A percentile compares a stretch with the other conserved stretches of the same genome.
These are phyloP conservation scores for Myxozyma kluyveri DNA, from an alignment of 805 yeast genomes.

Conservation along the genomic window DNA sequence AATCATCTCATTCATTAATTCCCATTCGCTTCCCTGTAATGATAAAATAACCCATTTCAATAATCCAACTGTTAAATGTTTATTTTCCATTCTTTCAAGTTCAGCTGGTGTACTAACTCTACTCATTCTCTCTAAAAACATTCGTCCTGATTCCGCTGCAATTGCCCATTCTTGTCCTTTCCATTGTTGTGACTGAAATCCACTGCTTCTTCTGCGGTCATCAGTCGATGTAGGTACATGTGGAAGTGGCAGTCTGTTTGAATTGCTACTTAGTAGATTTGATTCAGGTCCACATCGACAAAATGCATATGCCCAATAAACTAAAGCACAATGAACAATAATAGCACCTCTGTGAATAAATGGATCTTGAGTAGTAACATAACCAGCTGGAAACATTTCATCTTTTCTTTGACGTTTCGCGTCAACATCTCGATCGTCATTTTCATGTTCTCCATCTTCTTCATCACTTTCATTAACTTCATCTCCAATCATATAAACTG, in stretches of 20 bases:
- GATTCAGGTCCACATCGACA: constrained; percentile 38
- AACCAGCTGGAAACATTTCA: constrained; percentile 19
- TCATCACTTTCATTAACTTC: background rate
- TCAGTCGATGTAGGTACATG: background rate
- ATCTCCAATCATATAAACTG: constrained; percentile 18
- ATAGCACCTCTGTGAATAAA: constrained; percentile 34
- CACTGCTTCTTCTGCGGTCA: background rate
- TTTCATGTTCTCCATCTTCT: background rate
- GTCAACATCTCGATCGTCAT: background rate
- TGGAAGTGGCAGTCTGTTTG: background rate
- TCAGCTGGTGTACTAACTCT: constrained; percentile 35
- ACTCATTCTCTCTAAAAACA: constrained; percentile 51
- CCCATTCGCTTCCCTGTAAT: constrained; percentile 34
- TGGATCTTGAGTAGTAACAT: constrained; percentile 31
- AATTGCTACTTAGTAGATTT: constrained; percentile 10
- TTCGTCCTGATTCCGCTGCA: constrained; percentile 28
- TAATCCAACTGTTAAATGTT: constrained; percentile 56
- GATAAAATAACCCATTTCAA: constrained; percentile 38
- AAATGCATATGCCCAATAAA: constrained; percentile 40
- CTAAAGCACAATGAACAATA: constrained; percentile 33
- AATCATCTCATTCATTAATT: constrained; percentile 29
- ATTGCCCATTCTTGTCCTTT: constrained; percentile 26
- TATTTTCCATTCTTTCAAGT: constrained; percentile 39
- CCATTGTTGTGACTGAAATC: constrained; percentile 1
- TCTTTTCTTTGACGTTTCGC: too few relatives aligned